Percentiles rank a stretch among this genome's conserved stretches.
phyloP scores from a whole-genome alignment of 345 rosid genomes.

The Eucalyptus sp. region DNA sequence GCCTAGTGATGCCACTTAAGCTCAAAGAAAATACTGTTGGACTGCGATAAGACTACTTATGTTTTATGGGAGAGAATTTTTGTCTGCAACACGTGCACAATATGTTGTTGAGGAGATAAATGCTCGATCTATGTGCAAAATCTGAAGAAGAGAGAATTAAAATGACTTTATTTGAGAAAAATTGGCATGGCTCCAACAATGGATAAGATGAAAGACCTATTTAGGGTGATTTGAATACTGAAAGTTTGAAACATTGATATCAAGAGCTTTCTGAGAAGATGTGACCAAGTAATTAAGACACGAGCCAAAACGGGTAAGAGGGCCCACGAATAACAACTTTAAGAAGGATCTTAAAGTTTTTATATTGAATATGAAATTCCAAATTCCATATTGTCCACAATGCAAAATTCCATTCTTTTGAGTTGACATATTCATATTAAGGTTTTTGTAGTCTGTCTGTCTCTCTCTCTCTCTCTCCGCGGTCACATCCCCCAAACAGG shows the following conservation, averaged over 20 bases:
- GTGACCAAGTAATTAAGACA: not conserved
- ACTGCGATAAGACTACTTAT: not conserved
- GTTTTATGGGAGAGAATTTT: not conserved
- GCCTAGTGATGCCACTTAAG: not conserved
- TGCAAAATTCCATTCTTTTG: not conserved
- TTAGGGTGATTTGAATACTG: not conserved
- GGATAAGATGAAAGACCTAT: not conserved
- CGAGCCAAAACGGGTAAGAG: not conserved
- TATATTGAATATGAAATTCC: not conserved
- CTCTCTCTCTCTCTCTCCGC: no score
- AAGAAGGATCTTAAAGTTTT: not conserved
- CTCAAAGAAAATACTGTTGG: not conserved
- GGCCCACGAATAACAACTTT: not conserved
- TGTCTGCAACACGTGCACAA: not conserved
- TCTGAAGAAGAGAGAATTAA: not conserved
- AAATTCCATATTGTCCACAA: not conserved
- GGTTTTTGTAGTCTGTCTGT: not conserved
- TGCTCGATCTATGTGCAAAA: not conserved
- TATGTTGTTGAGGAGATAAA: not conserved
- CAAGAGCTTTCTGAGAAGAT: not conserved
- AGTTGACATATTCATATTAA: not conserved
- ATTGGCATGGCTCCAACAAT: constrained; percentile 41
- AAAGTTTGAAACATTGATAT: not conserved
- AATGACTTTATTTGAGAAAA: not conserved
- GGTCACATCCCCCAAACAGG: not conserved